Evolutionary conservation across 192 early-diverging fungal genomes (phyloP).

Genomic region (Geranomyces michiganensis): DNA sequence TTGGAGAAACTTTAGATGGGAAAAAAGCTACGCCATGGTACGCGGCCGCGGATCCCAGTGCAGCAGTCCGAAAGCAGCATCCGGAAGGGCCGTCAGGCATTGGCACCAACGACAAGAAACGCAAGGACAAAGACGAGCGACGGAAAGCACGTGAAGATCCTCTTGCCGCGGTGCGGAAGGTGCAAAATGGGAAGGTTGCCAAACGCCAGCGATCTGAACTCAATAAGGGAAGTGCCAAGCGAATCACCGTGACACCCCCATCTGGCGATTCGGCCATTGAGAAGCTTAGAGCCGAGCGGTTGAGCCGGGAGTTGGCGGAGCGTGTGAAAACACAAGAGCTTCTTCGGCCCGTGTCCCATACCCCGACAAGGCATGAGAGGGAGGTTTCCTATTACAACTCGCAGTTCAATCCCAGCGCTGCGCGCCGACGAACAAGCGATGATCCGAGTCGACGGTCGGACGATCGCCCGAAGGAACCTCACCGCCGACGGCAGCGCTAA

Average conservation of each 20-base stretch:
- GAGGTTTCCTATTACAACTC: conserved; percentile 35
- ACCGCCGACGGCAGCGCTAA: too few relatives aligned
- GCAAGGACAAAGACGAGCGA: conserved; percentile 9
- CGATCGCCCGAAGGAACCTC: background rate
- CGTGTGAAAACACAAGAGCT: conserved; percentile 25
- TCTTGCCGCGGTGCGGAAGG: background rate
- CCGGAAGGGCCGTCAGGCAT: conserved; percentile 8
- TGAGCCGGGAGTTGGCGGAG: conserved; percentile 35
- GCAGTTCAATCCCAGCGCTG: conserved; percentile 38
- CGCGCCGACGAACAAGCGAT: background rate
- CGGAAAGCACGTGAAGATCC: conserved; percentile 23
- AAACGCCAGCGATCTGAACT: background rate
- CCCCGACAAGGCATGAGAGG: conserved; percentile 4
- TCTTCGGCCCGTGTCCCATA: conserved; percentile 12
- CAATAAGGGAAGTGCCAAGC: background rate
- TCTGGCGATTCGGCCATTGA: conserved; percentile 31
- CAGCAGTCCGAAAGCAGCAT: background rate
- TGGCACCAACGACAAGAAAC: background rate
- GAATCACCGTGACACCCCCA: background rate
- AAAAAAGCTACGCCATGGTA: conserved; percentile 42
- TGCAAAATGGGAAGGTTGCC: background rate
- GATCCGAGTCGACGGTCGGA: background rate
- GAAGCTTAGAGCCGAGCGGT: conserved; percentile 38
- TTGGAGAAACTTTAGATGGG: conserved; percentile 47
- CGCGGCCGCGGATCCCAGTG: conserved; percentile 26